phyloP scores from a whole-genome alignment of 306 rosid genomes.

The Cucumis hystrix region DNA sequence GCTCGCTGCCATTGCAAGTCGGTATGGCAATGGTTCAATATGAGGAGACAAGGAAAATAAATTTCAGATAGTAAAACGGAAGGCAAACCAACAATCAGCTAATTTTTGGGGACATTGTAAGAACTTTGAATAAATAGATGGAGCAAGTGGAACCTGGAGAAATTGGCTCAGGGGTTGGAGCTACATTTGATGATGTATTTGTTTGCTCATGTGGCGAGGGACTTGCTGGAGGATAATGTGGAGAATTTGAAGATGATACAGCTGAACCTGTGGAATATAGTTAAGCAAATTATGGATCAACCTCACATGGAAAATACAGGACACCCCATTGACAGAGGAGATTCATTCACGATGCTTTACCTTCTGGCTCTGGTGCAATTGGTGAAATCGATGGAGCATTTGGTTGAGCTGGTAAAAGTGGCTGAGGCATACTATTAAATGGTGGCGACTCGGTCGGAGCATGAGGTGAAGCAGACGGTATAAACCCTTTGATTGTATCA shows the following conservation, averaged over 20 bases:
- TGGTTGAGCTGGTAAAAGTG: constrained; percentile 25
- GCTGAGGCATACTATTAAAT: constrained; percentile 14
- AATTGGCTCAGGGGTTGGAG: constrained; percentile 1
- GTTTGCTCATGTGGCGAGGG: constrained; percentile 11
- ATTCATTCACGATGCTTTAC: constrained; percentile 6
- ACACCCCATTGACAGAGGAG: constrained; percentile 10
- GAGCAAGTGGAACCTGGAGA: background rate
- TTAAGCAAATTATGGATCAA: background rate
- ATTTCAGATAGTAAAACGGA: background rate
- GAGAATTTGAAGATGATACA: constrained; percentile 27
- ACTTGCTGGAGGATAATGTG: constrained; percentile 39
- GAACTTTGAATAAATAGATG: background rate
- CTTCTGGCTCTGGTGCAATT: constrained; percentile 5
- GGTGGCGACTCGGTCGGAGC: constrained; percentile 21
- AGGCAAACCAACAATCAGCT: background rate
- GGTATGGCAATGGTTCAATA: background rate
- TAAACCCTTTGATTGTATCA: constrained; percentile 14
- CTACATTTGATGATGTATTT: background rate
- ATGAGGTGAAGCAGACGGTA: constrained; percentile 38
- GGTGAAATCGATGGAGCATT: constrained; percentile 13
- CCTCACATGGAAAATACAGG: constrained; percentile 11
- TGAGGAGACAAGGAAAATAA: background rate
- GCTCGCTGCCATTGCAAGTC: background rate
- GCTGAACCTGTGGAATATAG: constrained; percentile 28
- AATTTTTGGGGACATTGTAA: background rate